Conservation (phyloP, 2,329 filamentous ascomycete species). For the Arthroderma uncinatum region DNA sequence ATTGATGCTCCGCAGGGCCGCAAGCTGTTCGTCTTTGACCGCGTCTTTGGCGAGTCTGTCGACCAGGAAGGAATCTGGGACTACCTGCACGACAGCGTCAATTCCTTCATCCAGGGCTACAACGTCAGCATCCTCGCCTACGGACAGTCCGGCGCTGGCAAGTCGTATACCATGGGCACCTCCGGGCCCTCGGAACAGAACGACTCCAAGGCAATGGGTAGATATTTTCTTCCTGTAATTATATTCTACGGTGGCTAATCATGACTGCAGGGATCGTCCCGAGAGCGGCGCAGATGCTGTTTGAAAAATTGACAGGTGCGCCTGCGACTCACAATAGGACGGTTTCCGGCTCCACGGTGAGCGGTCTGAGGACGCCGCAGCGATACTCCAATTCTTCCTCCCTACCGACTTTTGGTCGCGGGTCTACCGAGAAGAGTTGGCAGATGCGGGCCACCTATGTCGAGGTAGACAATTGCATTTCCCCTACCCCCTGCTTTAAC, state of each 20-base stretch:
- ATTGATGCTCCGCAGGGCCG: slow-evolving; percentile 87
- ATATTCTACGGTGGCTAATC: not conserved
- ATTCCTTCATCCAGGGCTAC: slow-evolving; percentile 86
- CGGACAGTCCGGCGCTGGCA: slow-evolving; percentile 92
- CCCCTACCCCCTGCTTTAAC: not conserved
- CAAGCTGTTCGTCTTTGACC: slow-evolving; percentile 93
- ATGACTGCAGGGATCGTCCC: slow-evolving; percentile 73
- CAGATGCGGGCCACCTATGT: slow-evolving; percentile 89
- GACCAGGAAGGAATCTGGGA: slow-evolving; percentile 88
- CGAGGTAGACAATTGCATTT: slow-evolving; percentile 35
- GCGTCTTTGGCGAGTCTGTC: slow-evolving; percentile 75
- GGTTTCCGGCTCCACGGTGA: slow-evolving; percentile 42
- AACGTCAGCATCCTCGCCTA: slow-evolving; percentile 97
- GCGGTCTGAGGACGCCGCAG: slow-evolving; percentile 67
- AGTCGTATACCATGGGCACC: slow-evolving; percentile 98
- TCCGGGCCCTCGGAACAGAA: slow-evolving; percentile 70
- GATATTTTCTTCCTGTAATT: slow-evolving; percentile 24
- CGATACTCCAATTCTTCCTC: slow-evolving; percentile 53
- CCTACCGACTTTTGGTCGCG: slow-evolving; percentile 37
- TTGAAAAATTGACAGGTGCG: slow-evolving; percentile 50
- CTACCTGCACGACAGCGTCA: slow-evolving; percentile 81
- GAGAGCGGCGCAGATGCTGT: slow-evolving; percentile 72
- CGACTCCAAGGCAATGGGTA: slow-evolving; percentile 65
- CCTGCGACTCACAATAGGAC: slow-evolving; percentile 43
- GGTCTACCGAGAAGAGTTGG: slow-evolving; percentile 63